Percentiles rank a stretch among this genome's conserved stretches.
Evolutionary conservation across 768 basidiomycete genomes (phyloP).

Genomic region (Chalciporus sphaerocephalus): DNA sequence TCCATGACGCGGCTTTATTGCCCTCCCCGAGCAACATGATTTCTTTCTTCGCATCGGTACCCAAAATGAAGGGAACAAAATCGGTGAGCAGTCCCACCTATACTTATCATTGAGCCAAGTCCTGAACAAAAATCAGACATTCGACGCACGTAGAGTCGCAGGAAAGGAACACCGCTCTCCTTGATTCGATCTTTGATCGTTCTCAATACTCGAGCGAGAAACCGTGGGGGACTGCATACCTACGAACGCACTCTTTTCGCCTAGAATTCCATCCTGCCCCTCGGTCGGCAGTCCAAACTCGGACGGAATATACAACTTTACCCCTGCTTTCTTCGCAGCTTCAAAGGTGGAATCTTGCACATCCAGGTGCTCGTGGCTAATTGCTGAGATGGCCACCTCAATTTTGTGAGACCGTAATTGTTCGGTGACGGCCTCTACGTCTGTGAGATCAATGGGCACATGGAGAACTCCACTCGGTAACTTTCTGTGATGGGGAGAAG

Average conservation of each 20-base stretch:
- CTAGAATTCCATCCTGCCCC: constrained; percentile 18
- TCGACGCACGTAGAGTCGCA: constrained; percentile 21
- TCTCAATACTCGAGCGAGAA: background rate
- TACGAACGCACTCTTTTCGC: constrained; percentile 16
- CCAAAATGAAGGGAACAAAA: constrained; percentile 24
- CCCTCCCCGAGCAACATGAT: constrained; percentile 19
- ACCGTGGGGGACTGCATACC: constrained; percentile 1
- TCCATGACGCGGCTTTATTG: constrained; percentile 19
- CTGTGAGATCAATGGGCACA: constrained; percentile 13
- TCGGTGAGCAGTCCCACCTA: constrained; percentile 22
- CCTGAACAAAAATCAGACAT: background rate
- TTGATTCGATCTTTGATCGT: constrained; percentile 9
- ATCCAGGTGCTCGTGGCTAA: constrained; percentile 16
- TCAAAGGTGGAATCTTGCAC: constrained; percentile 24
- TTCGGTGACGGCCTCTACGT: constrained; percentile 5
- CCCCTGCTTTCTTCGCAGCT: constrained; percentile 27
- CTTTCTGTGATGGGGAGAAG: constrained; percentile 6
- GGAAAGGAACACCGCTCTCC: constrained; percentile 13
- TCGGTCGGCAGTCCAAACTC: constrained; percentile 24
- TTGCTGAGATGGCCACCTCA: constrained; percentile 28
- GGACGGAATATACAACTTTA: constrained; percentile 30
- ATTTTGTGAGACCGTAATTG: constrained; percentile 16
- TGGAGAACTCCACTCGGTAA: constrained; percentile 7
- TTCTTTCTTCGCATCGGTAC: constrained; percentile 13
- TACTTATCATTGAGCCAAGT: background rate